Conservation (phyloP, 1,284 basidiomycete genomes). For the Fomitopsis schrenkii region DNA sequence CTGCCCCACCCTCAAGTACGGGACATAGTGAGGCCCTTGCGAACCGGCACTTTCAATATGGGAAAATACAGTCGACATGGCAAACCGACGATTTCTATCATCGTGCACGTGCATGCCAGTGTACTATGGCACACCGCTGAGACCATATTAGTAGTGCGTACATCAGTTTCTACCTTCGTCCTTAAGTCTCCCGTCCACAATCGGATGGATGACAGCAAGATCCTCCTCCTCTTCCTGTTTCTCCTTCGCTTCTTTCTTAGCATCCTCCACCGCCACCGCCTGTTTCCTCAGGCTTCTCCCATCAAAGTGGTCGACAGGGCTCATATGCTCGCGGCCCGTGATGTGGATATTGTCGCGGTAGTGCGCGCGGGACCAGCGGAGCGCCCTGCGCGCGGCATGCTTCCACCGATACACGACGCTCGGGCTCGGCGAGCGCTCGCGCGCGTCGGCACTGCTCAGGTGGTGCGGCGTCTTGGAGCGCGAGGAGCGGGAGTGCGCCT, state of each 20-base stretch:
- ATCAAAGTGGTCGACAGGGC: conserved; percentile 67
- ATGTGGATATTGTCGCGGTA: conserved; percentile 61
- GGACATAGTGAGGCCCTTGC: no score
- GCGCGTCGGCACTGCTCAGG: conserved; percentile 8
- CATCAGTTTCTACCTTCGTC: conserved; percentile 47
- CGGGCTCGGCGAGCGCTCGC: conserved; percentile 4
- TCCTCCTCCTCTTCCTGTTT: conserved; percentile 39
- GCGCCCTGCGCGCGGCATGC: conserved; percentile 38
- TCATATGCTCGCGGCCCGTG: conserved; percentile 73
- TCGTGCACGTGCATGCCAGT: background rate
- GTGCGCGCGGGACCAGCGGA: conserved; percentile 47
- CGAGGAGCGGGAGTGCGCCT: background rate
- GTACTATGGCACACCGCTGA: background rate
- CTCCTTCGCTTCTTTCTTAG: conserved; percentile 31
- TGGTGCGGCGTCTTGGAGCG: conserved; percentile 5
- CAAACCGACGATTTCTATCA: no score
- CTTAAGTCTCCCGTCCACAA: conserved; percentile 69
- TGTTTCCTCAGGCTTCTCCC: conserved; percentile 41
- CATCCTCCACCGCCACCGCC: conserved; percentile 26
- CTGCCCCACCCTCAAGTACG: no score
- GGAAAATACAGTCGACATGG: no score
- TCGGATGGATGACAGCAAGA: conserved; percentile 61
- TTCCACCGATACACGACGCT: conserved; percentile 44
- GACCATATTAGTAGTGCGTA: no score
- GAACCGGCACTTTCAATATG: no score